A percentile compares a stretch with the other conserved stretches of the same genome.
Evolutionary conservation across 2,329 filamentous ascomycete species (phyloP).

Genomic region (Hymenoscyphus repandus): DNA sequence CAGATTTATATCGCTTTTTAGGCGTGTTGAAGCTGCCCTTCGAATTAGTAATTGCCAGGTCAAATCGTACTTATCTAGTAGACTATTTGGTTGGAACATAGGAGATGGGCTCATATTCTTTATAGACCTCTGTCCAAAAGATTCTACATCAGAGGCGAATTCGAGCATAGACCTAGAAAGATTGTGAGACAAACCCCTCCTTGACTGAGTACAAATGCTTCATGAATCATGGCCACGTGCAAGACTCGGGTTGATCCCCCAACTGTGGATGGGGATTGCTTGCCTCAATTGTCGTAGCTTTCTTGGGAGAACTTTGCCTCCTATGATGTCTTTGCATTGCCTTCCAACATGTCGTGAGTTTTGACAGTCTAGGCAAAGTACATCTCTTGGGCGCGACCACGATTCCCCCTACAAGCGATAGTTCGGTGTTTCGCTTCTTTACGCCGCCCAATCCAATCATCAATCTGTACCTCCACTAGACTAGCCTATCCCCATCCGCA

Average conservation of each 20-base stretch:
- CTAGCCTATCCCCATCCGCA: background rate
- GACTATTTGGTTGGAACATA: background rate
- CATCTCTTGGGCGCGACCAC: background rate
- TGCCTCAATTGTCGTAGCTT: no score
- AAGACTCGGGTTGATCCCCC: background rate
- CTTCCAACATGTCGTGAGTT: background rate
- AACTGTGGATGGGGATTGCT: background rate
- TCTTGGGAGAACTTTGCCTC: no score
- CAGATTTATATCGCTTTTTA: background rate
- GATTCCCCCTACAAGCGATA: no score
- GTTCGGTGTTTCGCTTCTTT: background rate
- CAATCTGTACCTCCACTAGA: background rate
- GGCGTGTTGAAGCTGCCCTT: background rate
- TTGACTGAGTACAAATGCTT: background rate
- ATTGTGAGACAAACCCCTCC: constrained; percentile 1
- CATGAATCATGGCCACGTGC: background rate
- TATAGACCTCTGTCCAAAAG: background rate
- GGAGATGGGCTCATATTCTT: background rate
- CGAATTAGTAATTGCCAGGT: no score
- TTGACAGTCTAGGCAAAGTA: background rate
- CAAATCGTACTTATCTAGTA: background rate
- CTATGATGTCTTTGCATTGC: background rate
- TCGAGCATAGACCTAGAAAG: background rate
- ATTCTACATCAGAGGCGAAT: background rate
- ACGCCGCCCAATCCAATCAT: background rate